Conservation (phyloP, 1,284 basidiomycete genomes). For the Sporisorium graminicola region DNA sequence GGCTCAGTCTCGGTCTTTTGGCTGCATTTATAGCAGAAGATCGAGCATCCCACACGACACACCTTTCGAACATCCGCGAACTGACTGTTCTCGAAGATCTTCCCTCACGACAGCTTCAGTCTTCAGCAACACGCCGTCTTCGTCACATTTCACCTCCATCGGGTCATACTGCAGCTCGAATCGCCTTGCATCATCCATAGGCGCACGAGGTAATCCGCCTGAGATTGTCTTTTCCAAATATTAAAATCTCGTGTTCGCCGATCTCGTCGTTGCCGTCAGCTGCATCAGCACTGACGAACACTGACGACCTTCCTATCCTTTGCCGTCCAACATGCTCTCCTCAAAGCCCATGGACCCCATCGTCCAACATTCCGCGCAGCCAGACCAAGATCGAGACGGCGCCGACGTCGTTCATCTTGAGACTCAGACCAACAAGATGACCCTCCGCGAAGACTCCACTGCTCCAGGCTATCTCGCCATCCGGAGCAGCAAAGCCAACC, state of each 20-base stretch:
- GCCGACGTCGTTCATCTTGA: conserved; percentile 40
- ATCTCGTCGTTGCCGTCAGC: conserved; percentile 1
- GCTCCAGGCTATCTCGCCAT: conserved; percentile 53
- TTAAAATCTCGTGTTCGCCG: background rate
- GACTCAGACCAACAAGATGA: conserved; percentile 47
- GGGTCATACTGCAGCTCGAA: background rate
- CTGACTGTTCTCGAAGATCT: background rate
- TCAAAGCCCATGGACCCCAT: conserved; percentile 57
- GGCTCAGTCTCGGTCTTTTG: background rate
- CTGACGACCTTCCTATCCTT: background rate
- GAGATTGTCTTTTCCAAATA: background rate
- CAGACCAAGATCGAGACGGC: conserved; percentile 20
- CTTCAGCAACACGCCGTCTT: background rate
- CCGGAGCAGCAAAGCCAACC: conserved; percentile 5
- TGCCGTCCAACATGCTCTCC: conserved; percentile 43
- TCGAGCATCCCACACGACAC: background rate
- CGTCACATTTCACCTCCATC: background rate
- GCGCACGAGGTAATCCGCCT: background rate
- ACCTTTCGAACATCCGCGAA: background rate
- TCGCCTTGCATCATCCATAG: background rate
- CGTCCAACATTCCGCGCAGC: conserved; percentile 38
- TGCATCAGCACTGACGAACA: conserved; percentile 1
- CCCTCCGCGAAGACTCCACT: conserved; percentile 45
- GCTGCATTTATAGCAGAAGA: background rate
- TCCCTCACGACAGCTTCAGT: background rate